Conservation (phyloP, 2,329 filamentous ascomycete genomes). For the Fusarium chaquense region DNA sequence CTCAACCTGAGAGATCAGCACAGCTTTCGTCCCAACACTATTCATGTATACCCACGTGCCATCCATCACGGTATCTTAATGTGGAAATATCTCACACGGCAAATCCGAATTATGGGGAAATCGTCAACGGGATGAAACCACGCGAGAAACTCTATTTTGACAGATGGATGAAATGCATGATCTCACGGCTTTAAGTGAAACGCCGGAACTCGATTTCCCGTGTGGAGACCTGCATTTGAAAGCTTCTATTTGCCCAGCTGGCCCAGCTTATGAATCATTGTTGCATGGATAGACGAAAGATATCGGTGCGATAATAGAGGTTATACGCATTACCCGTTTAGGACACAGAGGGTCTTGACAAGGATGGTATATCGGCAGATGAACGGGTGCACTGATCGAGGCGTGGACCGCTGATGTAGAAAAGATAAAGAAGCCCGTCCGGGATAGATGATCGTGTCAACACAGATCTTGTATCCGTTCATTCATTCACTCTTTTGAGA, state of each 20-base stretch:
- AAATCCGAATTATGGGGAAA: background rate
- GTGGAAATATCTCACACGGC: background rate
- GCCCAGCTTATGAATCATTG: background rate
- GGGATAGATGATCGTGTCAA: background rate
- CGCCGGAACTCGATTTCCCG: conserved; percentile 12
- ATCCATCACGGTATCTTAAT: background rate
- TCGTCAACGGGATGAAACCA: conserved; percentile 13
- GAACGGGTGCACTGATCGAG: background rate
- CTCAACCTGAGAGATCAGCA: background rate
- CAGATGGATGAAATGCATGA: background rate
- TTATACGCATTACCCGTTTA: conserved; percentile 18
- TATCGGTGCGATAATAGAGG: background rate
- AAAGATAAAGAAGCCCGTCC: conserved; percentile 12
- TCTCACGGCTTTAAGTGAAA: conserved; percentile 1
- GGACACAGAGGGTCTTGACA: background rate
- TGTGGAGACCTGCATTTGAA: background rate
- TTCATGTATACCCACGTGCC: background rate
- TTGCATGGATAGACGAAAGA: background rate
- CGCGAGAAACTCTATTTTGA: conserved; percentile 21
- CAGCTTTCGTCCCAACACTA: background rate
- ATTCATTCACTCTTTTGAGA: conserved; percentile 10
- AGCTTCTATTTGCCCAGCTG: background rate
- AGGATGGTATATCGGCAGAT: background rate
- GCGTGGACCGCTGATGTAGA: background rate
- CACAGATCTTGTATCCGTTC: background rate